Conservation (phyloP, 164 flowering plant species). For the Vitis amurensis region DNA sequence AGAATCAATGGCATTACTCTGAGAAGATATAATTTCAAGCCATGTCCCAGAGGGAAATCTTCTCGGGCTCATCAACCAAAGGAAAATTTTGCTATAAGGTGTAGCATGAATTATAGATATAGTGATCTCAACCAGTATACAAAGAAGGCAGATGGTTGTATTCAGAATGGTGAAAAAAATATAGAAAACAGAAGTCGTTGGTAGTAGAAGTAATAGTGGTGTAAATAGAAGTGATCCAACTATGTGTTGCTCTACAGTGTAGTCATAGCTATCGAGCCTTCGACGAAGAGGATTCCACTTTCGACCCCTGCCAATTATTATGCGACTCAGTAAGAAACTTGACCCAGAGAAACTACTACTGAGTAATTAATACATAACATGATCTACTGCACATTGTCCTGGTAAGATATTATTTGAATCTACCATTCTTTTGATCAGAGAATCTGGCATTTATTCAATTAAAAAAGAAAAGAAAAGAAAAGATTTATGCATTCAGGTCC, state of each 20-base stretch:
- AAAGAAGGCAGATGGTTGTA: conserved; percentile 39
- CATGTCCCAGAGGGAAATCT: conserved; percentile 92
- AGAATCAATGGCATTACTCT: conserved; percentile 17
- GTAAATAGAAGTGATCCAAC: conserved; percentile 94
- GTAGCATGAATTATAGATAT: conserved; percentile 77
- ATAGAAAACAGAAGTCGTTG: conserved; percentile 92
- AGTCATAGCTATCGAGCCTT: conserved; percentile 86
- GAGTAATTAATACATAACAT: neutral
- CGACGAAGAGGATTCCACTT: conserved; percentile 95
- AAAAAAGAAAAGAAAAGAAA: neutral
- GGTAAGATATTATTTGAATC: neutral
- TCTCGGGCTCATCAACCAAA: conserved; percentile 62
- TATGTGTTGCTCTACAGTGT: conserved; percentile 87
- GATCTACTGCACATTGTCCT: neutral
- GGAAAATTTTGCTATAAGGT: conserved; percentile 65
- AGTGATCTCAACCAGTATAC: conserved; percentile 52
- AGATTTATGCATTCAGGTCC: neutral
- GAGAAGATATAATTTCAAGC: conserved; percentile 53
- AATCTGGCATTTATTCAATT: neutral
- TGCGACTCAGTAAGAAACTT: conserved; percentile 14
- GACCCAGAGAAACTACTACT: neutral
- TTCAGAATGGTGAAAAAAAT: conserved; percentile 77
- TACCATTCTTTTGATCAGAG: too few relatives aligned
- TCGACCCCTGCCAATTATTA: conserved; percentile 69
- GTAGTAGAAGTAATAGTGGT: conserved; percentile 80